phyloP scores from a whole-genome alignment of 2,329 filamentous ascomycete species.

The Aspergillus tamarii region DNA sequence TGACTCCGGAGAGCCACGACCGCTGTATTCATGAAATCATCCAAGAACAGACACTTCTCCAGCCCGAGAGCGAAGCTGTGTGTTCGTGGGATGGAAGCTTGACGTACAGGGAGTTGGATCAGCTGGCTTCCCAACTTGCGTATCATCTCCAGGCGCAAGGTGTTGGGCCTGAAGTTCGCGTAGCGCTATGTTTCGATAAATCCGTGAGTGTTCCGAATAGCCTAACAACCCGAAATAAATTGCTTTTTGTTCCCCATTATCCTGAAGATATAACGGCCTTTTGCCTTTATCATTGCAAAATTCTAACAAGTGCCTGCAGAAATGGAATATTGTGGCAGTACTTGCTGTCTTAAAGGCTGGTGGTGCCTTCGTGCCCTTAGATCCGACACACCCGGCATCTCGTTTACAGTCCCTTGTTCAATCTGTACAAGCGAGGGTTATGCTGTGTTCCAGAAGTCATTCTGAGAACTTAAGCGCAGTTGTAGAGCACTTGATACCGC shows the following conservation, averaged over 20 bases:
- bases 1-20: slow-evolving; percentile 43
- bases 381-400: slow-evolving; percentile 42
- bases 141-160: slow-evolving; percentile 43
- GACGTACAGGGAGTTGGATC: slow-evolving; percentile 41
- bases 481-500: slow-evolving; percentile 30
- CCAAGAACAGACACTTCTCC: slow-evolving; percentile 40
- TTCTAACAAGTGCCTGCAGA: slow-evolving; percentile 28
- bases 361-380: slow-evolving; percentile 46
- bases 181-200: slow-evolving; percentile 48
- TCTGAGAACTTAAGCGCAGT: slow-evolving; percentile 25
- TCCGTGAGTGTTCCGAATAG: slow-evolving; percentile 32
- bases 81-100: slow-evolving; percentile 46
- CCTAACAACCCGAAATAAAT: neutral
- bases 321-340: slow-evolving; percentile 48
- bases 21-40: slow-evolving; percentile 44
- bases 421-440: slow-evolving; percentile 36
- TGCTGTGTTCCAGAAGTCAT: slow-evolving; percentile 38
- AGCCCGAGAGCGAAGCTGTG: slow-evolving; percentile 36
- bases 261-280: neutral
- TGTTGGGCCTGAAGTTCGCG: slow-evolving; percentile 41
- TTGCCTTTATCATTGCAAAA: neutral
- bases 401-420: slow-evolving; percentile 39
- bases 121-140: slow-evolving; percentile 41
- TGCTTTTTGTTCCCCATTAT: neutral
- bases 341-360: slow-evolving; percentile 48